Conservation (phyloP, 805 yeast genomes). For the Candida qinlingensis region DNA sequence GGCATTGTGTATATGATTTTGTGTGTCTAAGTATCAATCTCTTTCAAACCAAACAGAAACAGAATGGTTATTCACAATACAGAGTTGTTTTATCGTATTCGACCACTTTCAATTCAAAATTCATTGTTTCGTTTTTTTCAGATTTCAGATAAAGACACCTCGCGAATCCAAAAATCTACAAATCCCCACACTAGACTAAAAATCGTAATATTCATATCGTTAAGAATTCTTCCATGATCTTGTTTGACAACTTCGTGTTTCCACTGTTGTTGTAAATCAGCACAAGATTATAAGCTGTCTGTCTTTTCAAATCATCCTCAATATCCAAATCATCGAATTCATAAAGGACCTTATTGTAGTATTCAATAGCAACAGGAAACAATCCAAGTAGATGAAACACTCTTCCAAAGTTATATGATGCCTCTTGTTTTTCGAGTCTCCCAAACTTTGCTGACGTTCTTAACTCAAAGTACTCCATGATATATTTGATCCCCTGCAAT, state of each 20-base stretch:
- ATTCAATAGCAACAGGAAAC: conserved; percentile 62
- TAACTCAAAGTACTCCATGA: conserved; percentile 62
- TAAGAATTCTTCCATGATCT: conserved; percentile 61
- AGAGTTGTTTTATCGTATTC: no score
- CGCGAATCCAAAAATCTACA: no score
- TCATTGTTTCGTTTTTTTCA: no score
- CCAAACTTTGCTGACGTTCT: conserved; percentile 35
- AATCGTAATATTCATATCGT: conserved; percentile 14
- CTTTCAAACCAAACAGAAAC: no score
- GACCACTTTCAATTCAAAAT: no score
- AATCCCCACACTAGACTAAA: no score
- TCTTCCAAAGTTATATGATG: conserved; percentile 77
- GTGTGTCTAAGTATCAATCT: no score
- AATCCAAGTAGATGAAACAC: conserved; percentile 81
- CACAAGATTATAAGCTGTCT: conserved; percentile 82
- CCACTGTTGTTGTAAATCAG: conserved; percentile 74
- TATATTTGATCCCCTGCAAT: conserved; percentile 76
- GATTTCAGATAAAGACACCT: no score
- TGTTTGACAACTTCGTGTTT: conserved; percentile 57
- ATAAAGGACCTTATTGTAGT: conserved; percentile 59
- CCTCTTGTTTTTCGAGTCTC: conserved; percentile 61
- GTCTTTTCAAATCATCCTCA: conserved; percentile 59
- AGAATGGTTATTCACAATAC: no score
- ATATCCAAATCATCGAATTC: conserved; percentile 33
- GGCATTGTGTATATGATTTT: conserved; percentile 15